Evolutionary conservation across 2,329 filamentous ascomycete species (phyloP).

Genomic region (Venturiaceae sp.): DNA sequence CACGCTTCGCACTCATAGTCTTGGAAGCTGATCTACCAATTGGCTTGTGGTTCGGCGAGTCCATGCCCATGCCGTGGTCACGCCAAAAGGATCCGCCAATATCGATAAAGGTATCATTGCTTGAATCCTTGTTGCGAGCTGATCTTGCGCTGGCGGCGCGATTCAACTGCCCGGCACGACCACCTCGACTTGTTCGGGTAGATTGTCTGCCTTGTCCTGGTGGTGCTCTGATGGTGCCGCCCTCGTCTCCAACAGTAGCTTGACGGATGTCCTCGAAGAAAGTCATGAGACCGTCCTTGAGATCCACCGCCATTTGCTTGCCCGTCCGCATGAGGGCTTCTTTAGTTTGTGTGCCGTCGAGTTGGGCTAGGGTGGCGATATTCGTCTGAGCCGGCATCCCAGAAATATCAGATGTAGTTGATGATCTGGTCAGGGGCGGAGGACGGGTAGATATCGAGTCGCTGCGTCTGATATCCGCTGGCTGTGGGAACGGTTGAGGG

Average conservation of each 20-base stretch:
- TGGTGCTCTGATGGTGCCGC: slow-evolving; percentile 31
- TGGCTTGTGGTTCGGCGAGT: slow-evolving; percentile 14
- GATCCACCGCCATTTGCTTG: slow-evolving; percentile 80
- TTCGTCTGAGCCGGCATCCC: slow-evolving; percentile 9
- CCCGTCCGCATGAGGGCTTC: slow-evolving; percentile 29
- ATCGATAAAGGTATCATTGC: slow-evolving; percentile 16
- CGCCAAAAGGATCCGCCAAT: slow-evolving; percentile 33
- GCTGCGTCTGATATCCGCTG: slow-evolving; percentile 24
- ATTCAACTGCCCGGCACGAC: slow-evolving; percentile 5
- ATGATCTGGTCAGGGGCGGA: slow-evolving; percentile 14
- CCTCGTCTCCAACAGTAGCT: slow-evolving; percentile 92
- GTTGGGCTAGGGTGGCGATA: slow-evolving; percentile 3
- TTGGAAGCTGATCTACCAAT: slow-evolving; percentile 28
- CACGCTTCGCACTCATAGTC: slow-evolving; percentile 18
- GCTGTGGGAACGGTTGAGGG: slow-evolving; percentile 25
- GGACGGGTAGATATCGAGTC: slow-evolving; percentile 16
- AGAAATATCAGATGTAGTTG: slow-evolving; percentile 22
- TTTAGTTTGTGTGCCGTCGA: slow-evolving; percentile 3
- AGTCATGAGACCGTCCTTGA: slow-evolving; percentile 82
- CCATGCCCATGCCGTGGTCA: slow-evolving; percentile 25
- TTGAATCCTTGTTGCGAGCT: background rate
- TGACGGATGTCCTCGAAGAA: slow-evolving; percentile 94
- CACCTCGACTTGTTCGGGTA: slow-evolving; percentile 8
- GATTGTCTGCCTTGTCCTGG: slow-evolving; percentile 3
- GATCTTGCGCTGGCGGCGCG: slow-evolving; percentile 11